These are phyloP conservation scores for Xerocomellus amylosporus DNA, from an alignment of 768 basidiomycete genomes.

Conservation along the genomic window DNA sequence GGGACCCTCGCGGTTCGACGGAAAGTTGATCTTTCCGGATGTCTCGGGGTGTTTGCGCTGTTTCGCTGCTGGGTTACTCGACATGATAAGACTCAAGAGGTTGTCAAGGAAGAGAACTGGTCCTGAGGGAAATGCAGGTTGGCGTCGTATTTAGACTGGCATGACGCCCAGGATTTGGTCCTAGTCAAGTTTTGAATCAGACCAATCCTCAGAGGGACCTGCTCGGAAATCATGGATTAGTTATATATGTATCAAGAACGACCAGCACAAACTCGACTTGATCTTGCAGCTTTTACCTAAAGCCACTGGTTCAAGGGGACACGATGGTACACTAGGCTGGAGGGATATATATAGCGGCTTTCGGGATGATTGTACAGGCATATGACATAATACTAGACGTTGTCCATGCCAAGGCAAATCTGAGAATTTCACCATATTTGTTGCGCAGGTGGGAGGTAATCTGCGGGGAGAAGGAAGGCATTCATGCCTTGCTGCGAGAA, in stretches of 20 bases:
- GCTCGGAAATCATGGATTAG: background rate
- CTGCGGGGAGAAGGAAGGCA: conserved; percentile 74
- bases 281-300: conserved; percentile 1
- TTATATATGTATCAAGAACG: background rate
- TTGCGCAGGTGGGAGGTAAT: conserved; percentile 67
- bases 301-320: conserved; percentile 1
- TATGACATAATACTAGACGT: conserved; percentile 21
- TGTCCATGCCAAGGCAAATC: background rate
- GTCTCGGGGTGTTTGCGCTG: conserved; percentile 4
- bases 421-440: conserved; percentile 64
- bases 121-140: background rate
- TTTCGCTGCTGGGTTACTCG: conserved; percentile 4
- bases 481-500: conserved; percentile 84
- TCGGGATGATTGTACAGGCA: conserved; percentile 26
- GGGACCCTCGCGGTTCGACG: background rate
- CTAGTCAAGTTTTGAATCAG: conserved; percentile 16
- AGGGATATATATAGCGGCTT: conserved; percentile 16
- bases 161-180: background rate
- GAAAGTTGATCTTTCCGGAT: background rate
- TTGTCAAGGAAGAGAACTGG: background rate
- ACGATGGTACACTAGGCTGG: conserved; percentile 7
- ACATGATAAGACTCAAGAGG: conserved; percentile 11
- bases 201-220: conserved; percentile 7
- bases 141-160: background rate
- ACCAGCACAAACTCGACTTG: conserved; percentile 3